Base-by-base conservation (phyloP, 352 stramenopile genomes). In the Thraustotheca clavata region DNA sequence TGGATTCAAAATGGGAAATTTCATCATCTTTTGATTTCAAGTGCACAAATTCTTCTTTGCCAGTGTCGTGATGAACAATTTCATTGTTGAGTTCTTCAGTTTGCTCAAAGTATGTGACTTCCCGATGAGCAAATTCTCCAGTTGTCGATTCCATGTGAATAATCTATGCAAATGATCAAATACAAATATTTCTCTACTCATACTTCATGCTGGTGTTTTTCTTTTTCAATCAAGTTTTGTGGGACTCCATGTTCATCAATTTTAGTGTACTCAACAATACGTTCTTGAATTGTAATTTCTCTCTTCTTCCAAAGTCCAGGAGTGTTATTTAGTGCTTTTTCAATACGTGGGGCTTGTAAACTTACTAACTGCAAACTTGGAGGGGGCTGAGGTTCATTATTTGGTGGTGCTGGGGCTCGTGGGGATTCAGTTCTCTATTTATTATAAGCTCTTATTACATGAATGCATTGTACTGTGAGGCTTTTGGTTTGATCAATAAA, bases 181-280 rank as follows among this genome's bases (percentile, higher is more conserved):
- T 54, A 31, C 1, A 22, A 54, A 20, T 22, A 62, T 43, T 18
- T 24, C 14, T 0, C 35, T 9, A 12, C 35, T 7, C 39, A 11
- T 62, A 91, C 80, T 54, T 94, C 85, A 4, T 73, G 88, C 71
- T 90, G 83, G 62, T 91, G 80, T n/a, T 80, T 78, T 68, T 91
- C 85, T 57, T 86, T 87, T 67, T 94, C 84, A 20, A 94, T 80
- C 22, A 94, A 65, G 18, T 83, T 71, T 69, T 94, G 85, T 20
- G 81, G 69, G 36, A 76, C 72, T 9, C 85, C 83, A 16, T 81
- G 77, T 27, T 92, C 82, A 60, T 92, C 85, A 57, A 94, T 94
- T 73, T 91, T 94, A 39, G 82, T 94, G 75, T 94, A 91, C 69
- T 94, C 79, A 38, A 76, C 88, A 55, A 88, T 87, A n/a, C 79